Evolutionary conservation across 2,329 filamentous ascomycete genomes (phyloP).

Genomic region (Pseudocercospora vitis): DNA sequence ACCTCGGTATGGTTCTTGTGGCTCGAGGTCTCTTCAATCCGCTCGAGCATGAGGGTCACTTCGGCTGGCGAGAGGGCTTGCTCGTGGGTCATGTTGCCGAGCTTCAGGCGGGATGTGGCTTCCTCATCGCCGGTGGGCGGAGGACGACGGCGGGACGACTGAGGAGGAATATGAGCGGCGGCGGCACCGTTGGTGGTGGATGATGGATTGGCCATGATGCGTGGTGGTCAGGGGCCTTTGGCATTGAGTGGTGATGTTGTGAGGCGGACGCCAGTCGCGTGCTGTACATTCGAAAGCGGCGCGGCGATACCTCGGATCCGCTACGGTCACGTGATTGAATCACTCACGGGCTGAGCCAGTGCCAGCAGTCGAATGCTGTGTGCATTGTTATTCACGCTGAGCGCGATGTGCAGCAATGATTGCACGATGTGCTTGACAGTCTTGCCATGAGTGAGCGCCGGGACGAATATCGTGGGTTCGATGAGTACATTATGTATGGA

Average conservation of each 20-base stretch:
- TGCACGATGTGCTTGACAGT: no score
- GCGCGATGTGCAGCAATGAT: neutral
- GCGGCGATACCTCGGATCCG: no score
- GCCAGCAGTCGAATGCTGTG: no score
- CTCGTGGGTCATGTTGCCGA: constrained; percentile 91
- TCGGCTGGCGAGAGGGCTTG: constrained; percentile 91
- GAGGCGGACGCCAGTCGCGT: no score
- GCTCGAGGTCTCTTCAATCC: constrained; percentile 54
- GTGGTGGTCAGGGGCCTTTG: no score
- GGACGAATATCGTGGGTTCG: no score
- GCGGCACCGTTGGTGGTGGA: constrained; percentile 13
- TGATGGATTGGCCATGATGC: constrained; percentile 34
- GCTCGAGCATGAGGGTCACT: constrained; percentile 86
- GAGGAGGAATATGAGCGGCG: constrained; percentile 21
- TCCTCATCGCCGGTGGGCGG: constrained; percentile 79
- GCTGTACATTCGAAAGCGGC: no score
- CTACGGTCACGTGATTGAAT: no score
- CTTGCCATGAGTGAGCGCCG: neutral
- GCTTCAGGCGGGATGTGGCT: constrained; percentile 74
- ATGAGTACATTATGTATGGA: no score
- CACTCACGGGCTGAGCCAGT: no score
- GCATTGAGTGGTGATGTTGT: no score
- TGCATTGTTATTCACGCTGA: neutral
- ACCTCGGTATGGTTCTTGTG: constrained; percentile 57
- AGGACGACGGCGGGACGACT: constrained; percentile 61